Evolutionary conservation across 75 land plant species (phyloP), one percentile per base, ranked within the genome.

Genomic region (Selaginella tamariscina): DNA sequence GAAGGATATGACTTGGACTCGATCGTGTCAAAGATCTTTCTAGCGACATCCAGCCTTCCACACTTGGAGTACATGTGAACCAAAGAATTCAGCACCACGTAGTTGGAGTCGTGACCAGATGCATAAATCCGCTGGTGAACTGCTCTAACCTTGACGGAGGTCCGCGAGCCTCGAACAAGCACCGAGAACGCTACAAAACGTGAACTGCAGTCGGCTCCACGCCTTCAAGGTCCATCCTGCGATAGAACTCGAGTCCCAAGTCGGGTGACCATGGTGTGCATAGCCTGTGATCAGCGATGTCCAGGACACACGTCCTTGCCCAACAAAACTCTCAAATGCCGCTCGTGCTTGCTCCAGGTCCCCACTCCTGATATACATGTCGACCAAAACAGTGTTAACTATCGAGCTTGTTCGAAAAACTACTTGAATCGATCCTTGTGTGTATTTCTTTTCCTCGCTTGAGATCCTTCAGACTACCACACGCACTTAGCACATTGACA

Each of bases 321-420:
- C 49, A 5, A 5, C 15, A 15, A 39, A 39, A 5, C 49, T 15
- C 11, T 39, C 49, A 39, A 39, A 39, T 39, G 32, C n/a, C 32
- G 15, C 24, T 2, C 22, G 20, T 31, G 68, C 68, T 29, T 66
- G 39, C 2, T 11, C 32, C n/a, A 66, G 23, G 24, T 9, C n/a
- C 32, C 68, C 68, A 66, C 33, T 13, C 29, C 24, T 66, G 33
- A 30, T 0, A 23, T 66, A 66, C 68, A 66, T 32, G 22, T 66
- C 33, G 8, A 66, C n/a, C 22, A 66, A 39, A 30, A 66, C 24
- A 30, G 30, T 66, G 2, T 26, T 1, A 30, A 64, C 28, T 28
- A 64, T 39, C 49, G 15, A 39, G 49, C 49, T 39, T 15, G 49
- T 5, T 15, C 15, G 11, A 39, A 39, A 39, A 15, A 5, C 49